Base-by-base conservation (phyloP, 2,329 filamentous ascomycete species). In the Beauveria sp. region DNA sequence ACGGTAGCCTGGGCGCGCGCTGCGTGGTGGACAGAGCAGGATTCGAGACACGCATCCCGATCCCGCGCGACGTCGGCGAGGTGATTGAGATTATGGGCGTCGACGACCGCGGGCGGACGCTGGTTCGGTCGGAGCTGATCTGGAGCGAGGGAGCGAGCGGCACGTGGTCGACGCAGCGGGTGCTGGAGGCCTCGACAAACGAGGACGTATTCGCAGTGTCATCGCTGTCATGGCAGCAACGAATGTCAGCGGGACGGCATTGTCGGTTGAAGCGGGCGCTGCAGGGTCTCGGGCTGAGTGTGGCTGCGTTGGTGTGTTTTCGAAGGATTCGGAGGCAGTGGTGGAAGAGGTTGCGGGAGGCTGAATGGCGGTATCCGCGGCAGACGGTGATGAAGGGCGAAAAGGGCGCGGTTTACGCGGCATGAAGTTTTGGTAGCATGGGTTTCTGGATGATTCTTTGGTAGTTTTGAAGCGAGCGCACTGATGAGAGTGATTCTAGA, bases 41-140 rank as follows among this genome's bases (percentile, higher is more conserved):
- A 8, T 70, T 69, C 34, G 68, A 69, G 53, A 69, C 67, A 10
- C 60, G 51, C 40, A 63, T 70, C 22, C 12, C 34, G 4, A 43
- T 69, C 7, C 67, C 68, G 0, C 14, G 28, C 2, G 54, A 64
- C 7, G 59, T 66, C 1, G 60, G 61, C 2, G 64, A 65, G 42
- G 69, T 65, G 22, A 49, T 69, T 12, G 65, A 67, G 9, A 60
- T 69, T 10, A 62, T 65, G 1, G 68, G 66, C 0, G 43, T 69
- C 50, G 66, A 68, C 28, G 62, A 45, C 12, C 28, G 65, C 12
- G 62, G 51, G 24, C 26, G 71, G 22, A 10, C 68, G 65, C 62
- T 81, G 48, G 55, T 43, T 22, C 40, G 42, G 8, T 49, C 49
- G 22, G 49, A 48, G 61, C 54, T 56, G 38, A 46, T 62, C 26